Base-by-base conservation (phyloP, 2,329 filamentous ascomycete species). In the Bisporella sp. region DNA sequence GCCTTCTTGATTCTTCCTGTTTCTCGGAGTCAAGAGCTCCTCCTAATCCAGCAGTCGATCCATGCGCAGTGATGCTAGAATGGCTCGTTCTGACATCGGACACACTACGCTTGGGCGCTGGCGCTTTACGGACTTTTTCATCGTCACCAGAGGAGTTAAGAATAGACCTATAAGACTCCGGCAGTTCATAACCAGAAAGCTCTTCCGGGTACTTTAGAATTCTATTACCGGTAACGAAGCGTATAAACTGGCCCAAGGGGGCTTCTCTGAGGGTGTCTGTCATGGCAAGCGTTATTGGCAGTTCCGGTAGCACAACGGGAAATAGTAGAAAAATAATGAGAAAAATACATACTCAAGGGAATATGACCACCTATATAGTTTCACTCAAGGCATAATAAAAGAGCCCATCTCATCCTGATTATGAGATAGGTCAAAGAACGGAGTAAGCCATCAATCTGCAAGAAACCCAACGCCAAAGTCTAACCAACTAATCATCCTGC, bases 191-290 rank as follows among this genome's bases (percentile, higher is more conserved):
- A 31, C 35, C 35, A 2, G 46, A 33, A 5, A 40, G 6, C 31
- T 47, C 46, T 41, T 47, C 46, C 12, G 46, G 46, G 37, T 47
- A 47, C 31, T 31, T 8, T 8, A 47, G 13, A n/a, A 47, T 8
- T 13, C 35, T n/a, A 32, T 47, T 47, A 28, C 29, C 29, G 7
- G 35, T 47, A 11, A 47, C 5, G 28, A 30, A 47, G 13, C 46
- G 46, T 5, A 47, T 39, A 8, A 47, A n/a, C 31, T 47, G 46
- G 32, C 46, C 46, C 21, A 47, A 31, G 4, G 8, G 11, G 2
- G 5, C n/a, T 7, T 52, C 45, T 8, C 42, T 12, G 21, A 45
- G 12, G n/a, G 31, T 8, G 6, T 45, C 42, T 13, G 53, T 13
- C 55, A 57, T 57, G 35, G 35, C 35, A 39, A 21, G 21, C 21